phyloP scores from a whole-genome alignment of 2,329 filamentous ascomycete species.

The Diaporthe helianthi region DNA sequence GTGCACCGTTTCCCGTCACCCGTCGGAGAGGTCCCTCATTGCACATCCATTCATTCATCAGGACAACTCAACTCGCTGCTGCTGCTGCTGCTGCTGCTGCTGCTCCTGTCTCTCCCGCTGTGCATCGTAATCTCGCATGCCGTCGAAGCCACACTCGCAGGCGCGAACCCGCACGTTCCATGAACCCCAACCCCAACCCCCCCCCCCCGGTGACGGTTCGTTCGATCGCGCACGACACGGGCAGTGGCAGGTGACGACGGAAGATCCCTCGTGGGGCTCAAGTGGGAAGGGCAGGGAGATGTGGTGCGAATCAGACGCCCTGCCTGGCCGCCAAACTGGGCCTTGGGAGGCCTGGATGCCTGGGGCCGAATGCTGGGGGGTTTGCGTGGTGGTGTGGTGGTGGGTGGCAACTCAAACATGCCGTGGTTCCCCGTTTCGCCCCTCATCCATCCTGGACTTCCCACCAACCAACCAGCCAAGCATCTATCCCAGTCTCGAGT shows the following conservation, averaged over 20 bases:
- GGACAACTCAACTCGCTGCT: too few species aligned
- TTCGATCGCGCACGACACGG: not conserved
- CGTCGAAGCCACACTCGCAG: not conserved
- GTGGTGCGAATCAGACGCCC: conserved; percentile 19
- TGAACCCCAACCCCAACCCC: too few species aligned
- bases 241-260: not conserved
- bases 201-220: not conserved
- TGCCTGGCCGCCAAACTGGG: conserved; percentile 21
- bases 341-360: conserved; percentile 7
- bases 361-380: not conserved
- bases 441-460: not conserved
- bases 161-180: not conserved
- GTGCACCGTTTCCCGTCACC: not conserved
- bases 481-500: not conserved
- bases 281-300: not conserved
- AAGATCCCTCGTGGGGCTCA: conserved; percentile 29
- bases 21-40: not conserved
- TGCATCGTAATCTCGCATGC: conserved; percentile 20
- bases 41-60: not conserved
- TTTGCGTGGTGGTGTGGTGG: too few species aligned
- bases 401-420: conserved; percentile 15
- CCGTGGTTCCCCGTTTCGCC: conserved; percentile 17
- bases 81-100: too few species aligned
- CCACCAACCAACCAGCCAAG: not conserved
- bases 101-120: not conserved